Evolutionary conservation across 495 filamentous ascomycete species (phyloP), one percentile per base, ranked within the genome.

Genomic region (Hypoxylon perforatum): DNA sequence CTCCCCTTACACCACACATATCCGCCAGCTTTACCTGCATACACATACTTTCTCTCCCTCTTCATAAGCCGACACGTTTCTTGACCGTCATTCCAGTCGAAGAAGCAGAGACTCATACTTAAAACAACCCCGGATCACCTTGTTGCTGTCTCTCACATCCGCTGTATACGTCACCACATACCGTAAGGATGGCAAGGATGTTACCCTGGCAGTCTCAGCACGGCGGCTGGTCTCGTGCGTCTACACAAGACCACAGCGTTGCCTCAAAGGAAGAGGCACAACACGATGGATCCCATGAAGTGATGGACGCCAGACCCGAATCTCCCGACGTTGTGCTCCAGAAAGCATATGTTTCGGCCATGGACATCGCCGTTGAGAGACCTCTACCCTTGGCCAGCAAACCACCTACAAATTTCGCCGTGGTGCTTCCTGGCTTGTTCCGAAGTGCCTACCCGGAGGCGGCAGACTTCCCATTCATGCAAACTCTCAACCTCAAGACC

Each of bases 361-460:
- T 61, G 44, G 61, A 65, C 45, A 47, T 61, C 21, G 48, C 66
- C 25, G 57, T 56, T 33, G 68, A 67, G 18, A 57, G 61, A 21
- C 70, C 60, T 57, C 49, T 42, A 41, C 57, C 35, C 15, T 14
- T 47, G 8, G n/a, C 41, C 15, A 12, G 36, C 11, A 30, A 48
- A 11, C 78, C 82, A 4, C 89, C 90, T 4, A 65, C 74, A 49
- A 93, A 94, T 65, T 93, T 91, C 66, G 89, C 85, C 22, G 73
- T 84, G 39, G 87, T 92, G 9, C 77, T 85, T 6, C 81, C 84
- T 3, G 88, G 88, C 9, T 80, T 96, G 4, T 96, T 90, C 70
- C 86, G 92, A n/a, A 91, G 89, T 70, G 86, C 86, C 44, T 95
- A 90, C 66, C 92, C 92, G 1, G 76, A 84, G 45, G 66, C 77